These are phyloP conservation scores for Polyplosphaeria fusca DNA, from an alignment of 495 filamentous ascomycete species.

Conservation along the genomic window DNA sequence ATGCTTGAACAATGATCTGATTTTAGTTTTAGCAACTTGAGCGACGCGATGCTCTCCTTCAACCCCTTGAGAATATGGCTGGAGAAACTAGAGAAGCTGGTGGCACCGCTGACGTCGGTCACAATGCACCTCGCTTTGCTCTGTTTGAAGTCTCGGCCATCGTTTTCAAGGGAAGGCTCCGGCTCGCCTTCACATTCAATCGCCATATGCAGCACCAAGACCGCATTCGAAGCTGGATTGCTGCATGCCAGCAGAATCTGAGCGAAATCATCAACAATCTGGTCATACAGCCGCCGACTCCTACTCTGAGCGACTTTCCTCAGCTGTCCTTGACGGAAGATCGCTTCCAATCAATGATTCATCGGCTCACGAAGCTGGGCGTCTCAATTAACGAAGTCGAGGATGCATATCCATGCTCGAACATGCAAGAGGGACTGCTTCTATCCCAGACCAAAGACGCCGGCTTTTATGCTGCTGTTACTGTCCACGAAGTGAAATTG, in stretches of 20 bases:
- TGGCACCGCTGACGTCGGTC: conserved; percentile 50
- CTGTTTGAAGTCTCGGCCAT: conserved; percentile 64
- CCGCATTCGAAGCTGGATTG: conserved; percentile 57
- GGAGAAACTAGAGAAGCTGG: conserved; percentile 37
- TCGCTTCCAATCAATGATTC: conserved; percentile 47
- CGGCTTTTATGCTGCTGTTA: conserved; percentile 58
- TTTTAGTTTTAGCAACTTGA: conserved; percentile 59
- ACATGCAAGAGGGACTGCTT: conserved; percentile 66
- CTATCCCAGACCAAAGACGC: conserved; percentile 57
- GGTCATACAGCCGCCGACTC: conserved; percentile 46
- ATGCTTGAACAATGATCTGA: background rate
- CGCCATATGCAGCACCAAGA: conserved; percentile 57
- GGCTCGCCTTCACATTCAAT: conserved; percentile 63
- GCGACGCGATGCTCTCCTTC: conserved; percentile 58
- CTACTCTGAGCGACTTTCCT: conserved; percentile 61
- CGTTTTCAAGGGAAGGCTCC: conserved; percentile 57
- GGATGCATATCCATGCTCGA: conserved; percentile 65
- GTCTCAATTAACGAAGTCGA: conserved; percentile 47
- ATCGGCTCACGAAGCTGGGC: conserved; percentile 46
- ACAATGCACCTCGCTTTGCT: conserved; percentile 56
- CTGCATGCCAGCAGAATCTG: conserved; percentile 55
- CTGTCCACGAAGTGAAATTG: conserved; percentile 56
- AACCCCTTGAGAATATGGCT: conserved; percentile 49
- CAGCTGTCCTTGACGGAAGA: conserved; percentile 60
- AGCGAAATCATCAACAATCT: conserved; percentile 50